Evolutionary conservation across 768 basidiomycete species (phyloP).

Genomic region (Gautieria morchelliformis): DNA sequence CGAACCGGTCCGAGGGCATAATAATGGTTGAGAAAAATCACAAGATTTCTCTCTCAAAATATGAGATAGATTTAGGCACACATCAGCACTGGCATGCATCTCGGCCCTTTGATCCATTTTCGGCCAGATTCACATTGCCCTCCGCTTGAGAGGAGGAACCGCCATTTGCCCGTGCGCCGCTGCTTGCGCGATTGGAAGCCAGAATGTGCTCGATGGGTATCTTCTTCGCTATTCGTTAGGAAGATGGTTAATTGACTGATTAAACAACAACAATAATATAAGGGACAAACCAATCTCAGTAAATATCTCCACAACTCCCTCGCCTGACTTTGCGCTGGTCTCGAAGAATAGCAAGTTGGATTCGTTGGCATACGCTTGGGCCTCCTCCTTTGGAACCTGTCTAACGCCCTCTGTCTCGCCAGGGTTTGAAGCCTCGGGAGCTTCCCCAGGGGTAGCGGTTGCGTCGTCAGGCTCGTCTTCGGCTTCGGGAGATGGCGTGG

Average conservation of each 20-base stretch:
- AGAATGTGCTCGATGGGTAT: conserved; percentile 92
- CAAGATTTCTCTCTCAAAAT: background rate
- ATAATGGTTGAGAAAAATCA: background rate
- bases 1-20: conserved; percentile 3
- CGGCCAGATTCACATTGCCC: conserved; percentile 61
- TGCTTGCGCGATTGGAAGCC: conserved; percentile 64
- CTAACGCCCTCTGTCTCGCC: conserved; percentile 64
- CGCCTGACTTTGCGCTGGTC: conserved; percentile 94
- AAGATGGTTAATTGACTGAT: background rate
- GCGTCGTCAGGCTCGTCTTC: conserved; percentile 91
- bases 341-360: conserved; percentile 94
- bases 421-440: conserved; percentile 29
- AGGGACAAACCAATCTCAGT: conserved; percentile 82
- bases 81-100: conserved; percentile 76
- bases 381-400: conserved; percentile 91
- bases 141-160: conserved; percentile 44
- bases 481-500: conserved; percentile 49
- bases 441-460: conserved; percentile 75
- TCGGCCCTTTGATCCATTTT: conserved; percentile 54
- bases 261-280: background rate
- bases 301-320: conserved; percentile 92
- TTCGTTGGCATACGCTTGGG: conserved; percentile 92
- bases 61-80: background rate
- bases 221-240: conserved; percentile 50
- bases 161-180: conserved; percentile 50